Base-by-base conservation (phyloP, 176 grass and related monocot genomes). In the Oryza longistaminata region DNA sequence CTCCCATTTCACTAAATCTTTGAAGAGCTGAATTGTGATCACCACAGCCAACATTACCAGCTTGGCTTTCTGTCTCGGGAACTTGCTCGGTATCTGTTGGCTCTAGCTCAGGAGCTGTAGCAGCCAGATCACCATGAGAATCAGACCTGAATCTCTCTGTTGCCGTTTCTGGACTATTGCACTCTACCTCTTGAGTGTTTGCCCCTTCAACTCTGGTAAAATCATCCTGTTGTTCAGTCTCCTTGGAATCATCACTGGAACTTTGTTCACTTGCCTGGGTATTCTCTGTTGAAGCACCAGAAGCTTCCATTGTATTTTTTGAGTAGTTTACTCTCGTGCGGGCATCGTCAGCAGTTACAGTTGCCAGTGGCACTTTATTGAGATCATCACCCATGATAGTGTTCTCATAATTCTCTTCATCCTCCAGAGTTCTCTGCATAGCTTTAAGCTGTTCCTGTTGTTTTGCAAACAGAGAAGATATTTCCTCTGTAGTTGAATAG, bases 371-470 rank as follows among this genome's bases (percentile, higher is more conserved):
- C 25, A 61, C 68, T 74, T 82, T 73, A 81, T 87, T 90, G 21
- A 90, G 77, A 90, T 95, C 86, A 42, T 90, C 42, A 76, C 52
- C 85, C 66, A 91, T 80, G 25, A 87, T 87, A 16, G 84, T 82
- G 80, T 87, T 92, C 77, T 92, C 96, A 40, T 96, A 89, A 79
- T 99, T 91, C 76, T 99, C 96, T 72, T 96, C 96, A 52, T 99
- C 96, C 81, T 99, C 96, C 82, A 99, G 87, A 83, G 96, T 92
- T 83, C 74, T 96, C 81, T 99, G 93, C 96, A 99, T 96, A 60
- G 96, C 96, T 85, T 96, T 99, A 64, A 99, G 88, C 72, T 99
- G 96, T 79, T 99, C 96, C 87, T 99, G 96, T 67, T 99, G 96
- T 88, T 94, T 94, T 9, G 84, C 78, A 88, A 96, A 96, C 75